Evolutionary conservation across 2,329 filamentous ascomycete species (phyloP), one percentile per base, ranked within the genome.

Genomic region (Neophaeococcomyces aloes): DNA sequence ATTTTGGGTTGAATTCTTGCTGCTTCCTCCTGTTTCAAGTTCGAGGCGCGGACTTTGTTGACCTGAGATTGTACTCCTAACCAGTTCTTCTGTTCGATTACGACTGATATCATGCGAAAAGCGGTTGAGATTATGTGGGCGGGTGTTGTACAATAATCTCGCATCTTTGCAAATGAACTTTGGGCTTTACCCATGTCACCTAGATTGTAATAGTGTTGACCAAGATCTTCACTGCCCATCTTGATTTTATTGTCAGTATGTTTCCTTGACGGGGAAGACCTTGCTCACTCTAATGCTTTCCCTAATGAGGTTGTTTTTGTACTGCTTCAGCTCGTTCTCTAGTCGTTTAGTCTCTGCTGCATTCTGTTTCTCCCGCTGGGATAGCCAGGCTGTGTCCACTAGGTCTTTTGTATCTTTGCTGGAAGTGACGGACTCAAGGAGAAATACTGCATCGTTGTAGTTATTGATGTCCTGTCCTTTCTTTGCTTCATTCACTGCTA

Each of bases 251-350:
- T 29, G 38, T 27, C 36, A 37, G 6, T 7, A 44, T 13, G 13
- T 8, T 18, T 8, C 3, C 25, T 25, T 4, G 29, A 18, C 13
- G 17, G 19, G 13, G 1, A 27, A 18, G 21, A 27, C 17, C 19
- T 42, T 31, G 58, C 74, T 45, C 70, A 93, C 87, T 54, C 88
- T 69, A 57, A 96, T 94, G 66, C 87, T 95, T 66, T 98, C 91
- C 61, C 95, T 94, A 56, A 98, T 87, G 33, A 96, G 67, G 57
- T 96, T 98, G 60, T 95, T 94, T 65, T 91, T 94, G 64, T 96
- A 96, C 1, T 81, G 82, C 62, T 87, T 88, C 15, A 98, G 70
- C 62, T 96, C 86, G 13, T 75, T 69, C 59, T 95, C 86, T 44
- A 96, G 70, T n/a, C 83, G 76, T 44, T 78, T 71, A 1, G 81